These are phyloP conservation scores for Ensete ventricosum DNA, from an alignment of 176 grass and related monocot genomes.

Conservation along the genomic window DNA sequence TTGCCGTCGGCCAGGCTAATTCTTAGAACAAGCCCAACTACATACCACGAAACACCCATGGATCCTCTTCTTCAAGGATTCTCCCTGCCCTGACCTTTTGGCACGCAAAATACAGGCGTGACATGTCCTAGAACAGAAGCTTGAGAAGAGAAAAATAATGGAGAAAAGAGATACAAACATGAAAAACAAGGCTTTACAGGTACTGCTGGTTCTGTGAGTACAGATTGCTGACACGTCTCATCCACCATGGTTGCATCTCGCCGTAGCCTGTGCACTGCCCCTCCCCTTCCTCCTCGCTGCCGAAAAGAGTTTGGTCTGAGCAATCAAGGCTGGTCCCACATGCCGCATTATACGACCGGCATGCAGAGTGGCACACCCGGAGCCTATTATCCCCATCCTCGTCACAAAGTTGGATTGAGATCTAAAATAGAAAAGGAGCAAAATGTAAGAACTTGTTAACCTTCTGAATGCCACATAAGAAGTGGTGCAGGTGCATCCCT, in stretches of 20 bases:
- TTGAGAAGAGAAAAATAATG: slow-evolving; percentile 20
- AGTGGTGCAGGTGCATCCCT: background rate
- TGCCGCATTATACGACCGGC: slow-evolving; percentile 72
- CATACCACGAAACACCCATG: background rate
- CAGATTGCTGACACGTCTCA: slow-evolving; percentile 42
- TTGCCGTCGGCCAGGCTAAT: background rate
- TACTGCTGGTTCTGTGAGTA: slow-evolving; percentile 27
- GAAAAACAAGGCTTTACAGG: slow-evolving; percentile 49
- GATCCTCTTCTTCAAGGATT: slow-evolving; percentile 5
- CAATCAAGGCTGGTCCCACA: slow-evolving; percentile 86
- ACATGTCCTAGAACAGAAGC: background rate
- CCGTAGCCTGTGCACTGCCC: slow-evolving; percentile 93
- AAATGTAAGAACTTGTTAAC: background rate
- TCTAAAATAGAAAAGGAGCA: slow-evolving; percentile 28
- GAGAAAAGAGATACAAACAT: slow-evolving; percentile 28
- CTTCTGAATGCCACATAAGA: background rate
- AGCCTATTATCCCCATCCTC: slow-evolving; percentile 94
- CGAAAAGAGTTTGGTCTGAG: slow-evolving; percentile 95
- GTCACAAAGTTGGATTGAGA: slow-evolving; percentile 89
- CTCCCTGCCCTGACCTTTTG: background rate
- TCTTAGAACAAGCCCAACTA: slow-evolving; percentile 12
- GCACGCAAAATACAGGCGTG: slow-evolving; percentile 1
- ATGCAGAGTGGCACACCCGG: slow-evolving; percentile 92
- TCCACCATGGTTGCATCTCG: slow-evolving; percentile 80
- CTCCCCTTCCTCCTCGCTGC: slow-evolving; percentile 77